phyloP scores from a whole-genome alignment of 2,329 filamentous ascomycete genomes.

The Gnomoniopsis sp. region DNA sequence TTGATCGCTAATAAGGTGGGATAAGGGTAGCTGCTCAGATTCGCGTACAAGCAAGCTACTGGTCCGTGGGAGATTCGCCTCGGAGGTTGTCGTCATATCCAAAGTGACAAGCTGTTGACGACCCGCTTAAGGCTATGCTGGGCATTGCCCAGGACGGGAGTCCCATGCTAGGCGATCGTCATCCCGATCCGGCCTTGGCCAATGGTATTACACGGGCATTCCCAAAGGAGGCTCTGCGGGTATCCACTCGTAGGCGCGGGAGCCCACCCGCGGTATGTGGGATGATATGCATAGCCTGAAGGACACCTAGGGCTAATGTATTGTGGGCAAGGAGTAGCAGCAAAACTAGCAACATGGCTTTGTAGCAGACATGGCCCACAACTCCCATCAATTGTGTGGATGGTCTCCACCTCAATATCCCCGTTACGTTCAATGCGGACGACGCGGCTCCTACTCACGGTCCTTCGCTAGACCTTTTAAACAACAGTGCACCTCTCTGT shows the following conservation, averaged over 20 bases:
- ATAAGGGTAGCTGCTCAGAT: no score
- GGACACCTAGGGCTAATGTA: no score
- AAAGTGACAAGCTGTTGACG: no score
- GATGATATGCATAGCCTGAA: neutral
- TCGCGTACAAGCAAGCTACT: no score
- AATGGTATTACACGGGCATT: neutral
- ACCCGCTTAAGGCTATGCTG: neutral
- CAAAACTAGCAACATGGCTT: neutral
- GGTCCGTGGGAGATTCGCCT: no score
- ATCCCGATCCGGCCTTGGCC: neutral
- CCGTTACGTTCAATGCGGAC: neutral
- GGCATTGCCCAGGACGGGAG: neutral
- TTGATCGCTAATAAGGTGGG: no score
- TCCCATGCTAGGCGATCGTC: neutral
- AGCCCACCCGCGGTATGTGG: neutral
- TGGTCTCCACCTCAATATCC: constrained; percentile 3
- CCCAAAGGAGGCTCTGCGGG: neutral
- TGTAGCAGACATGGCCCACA: constrained; percentile 5
- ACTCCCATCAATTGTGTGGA: neutral
- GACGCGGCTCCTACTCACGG: neutral
- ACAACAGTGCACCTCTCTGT: neutral
- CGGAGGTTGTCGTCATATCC: no score
- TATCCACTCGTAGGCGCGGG: neutral
- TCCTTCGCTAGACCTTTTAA: neutral
- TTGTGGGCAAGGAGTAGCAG: no score